Evolutionary conservation across 2,329 filamentous ascomycete genomes (phyloP).

Genomic region (Domatiomyces globalis): DNA sequence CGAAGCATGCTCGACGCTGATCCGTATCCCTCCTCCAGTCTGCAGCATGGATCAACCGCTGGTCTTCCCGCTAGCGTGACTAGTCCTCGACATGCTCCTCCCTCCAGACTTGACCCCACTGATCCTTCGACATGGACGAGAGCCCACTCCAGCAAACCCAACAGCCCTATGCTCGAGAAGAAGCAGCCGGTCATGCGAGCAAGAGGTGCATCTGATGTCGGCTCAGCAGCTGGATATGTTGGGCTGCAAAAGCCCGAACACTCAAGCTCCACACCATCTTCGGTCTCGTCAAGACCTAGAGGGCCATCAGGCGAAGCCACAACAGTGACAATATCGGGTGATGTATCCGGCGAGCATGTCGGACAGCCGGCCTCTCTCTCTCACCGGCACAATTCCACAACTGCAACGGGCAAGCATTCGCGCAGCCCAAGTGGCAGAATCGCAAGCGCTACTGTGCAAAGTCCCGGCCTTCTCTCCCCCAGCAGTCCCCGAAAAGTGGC

Average conservation of each 20-base stretch:
- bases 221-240: constrained; percentile 6
- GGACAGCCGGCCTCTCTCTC: background rate
- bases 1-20: constrained; percentile 53
- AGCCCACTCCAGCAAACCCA: constrained; percentile 21
- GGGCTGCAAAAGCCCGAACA: background rate
- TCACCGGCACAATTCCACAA: background rate
- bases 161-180: constrained; percentile 23
- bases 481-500: background rate
- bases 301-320: no score
- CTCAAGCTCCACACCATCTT: background rate
- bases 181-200: constrained; percentile 17
- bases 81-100: constrained; percentile 19
- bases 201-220: constrained; percentile 24
- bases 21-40: constrained; percentile 20
- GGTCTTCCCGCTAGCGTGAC: constrained; percentile 26
- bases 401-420: background rate
- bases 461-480: background rate
- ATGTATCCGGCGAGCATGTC: background rate
- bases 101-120: constrained; percentile 28
- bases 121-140: constrained; percentile 22
- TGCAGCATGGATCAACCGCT: constrained; percentile 27
- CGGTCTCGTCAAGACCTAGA: no score
- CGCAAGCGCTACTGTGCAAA: background rate
- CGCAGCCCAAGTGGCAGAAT: background rate
- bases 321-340: background rate